These are phyloP conservation scores for Phialophora tarda DNA, from an alignment of 2,329 filamentous ascomycete genomes.

Conservation along the genomic window DNA sequence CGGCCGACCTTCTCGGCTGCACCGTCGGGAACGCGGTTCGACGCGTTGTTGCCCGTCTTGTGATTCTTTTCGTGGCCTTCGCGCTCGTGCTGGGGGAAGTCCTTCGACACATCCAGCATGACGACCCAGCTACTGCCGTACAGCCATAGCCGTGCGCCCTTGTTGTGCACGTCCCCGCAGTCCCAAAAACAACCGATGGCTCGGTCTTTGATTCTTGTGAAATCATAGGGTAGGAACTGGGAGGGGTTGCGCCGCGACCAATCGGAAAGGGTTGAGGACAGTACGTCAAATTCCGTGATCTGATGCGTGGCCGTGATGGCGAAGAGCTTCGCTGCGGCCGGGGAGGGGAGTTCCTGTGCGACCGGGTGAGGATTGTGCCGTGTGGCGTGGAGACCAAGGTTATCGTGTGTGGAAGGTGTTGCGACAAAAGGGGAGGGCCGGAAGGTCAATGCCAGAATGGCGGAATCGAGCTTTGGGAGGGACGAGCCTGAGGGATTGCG, in stretches of 20 bases:
- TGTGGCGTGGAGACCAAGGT: conserved; percentile 55
- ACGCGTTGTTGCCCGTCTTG: neutral
- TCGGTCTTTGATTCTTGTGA: conserved; percentile 75
- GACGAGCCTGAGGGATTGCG: conserved; percentile 72
- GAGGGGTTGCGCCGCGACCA: conserved; percentile 87
- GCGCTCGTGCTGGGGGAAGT: conserved; percentile 56
- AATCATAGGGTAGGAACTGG: conserved; percentile 73
- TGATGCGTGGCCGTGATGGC: conserved; percentile 69
- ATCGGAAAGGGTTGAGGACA: conserved; percentile 75
- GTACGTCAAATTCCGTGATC: conserved; percentile 78
- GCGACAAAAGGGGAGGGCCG: conserved; percentile 48
- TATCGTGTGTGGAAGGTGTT: conserved; percentile 44
- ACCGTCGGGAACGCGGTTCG: neutral
- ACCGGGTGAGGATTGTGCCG: conserved; percentile 58
- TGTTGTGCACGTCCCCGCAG: conserved; percentile 13
- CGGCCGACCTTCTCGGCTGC: conserved; percentile 26
- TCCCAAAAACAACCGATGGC: conserved; percentile 75
- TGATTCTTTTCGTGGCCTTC: neutral
- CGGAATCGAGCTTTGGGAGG: conserved; percentile 70
- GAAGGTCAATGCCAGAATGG: conserved; percentile 73
- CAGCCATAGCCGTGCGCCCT: conserved; percentile 75
- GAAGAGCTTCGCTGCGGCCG: conserved; percentile 61
- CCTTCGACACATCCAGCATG: conserved; percentile 84
- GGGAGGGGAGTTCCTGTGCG: conserved; percentile 62
- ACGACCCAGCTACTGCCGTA: conserved; percentile 86